Evolutionary conservation across 176 grass and related monocot species (phyloP), one percentile per base, ranked within the genome.

Genomic region (Rhynchospora breviuscula): DNA sequence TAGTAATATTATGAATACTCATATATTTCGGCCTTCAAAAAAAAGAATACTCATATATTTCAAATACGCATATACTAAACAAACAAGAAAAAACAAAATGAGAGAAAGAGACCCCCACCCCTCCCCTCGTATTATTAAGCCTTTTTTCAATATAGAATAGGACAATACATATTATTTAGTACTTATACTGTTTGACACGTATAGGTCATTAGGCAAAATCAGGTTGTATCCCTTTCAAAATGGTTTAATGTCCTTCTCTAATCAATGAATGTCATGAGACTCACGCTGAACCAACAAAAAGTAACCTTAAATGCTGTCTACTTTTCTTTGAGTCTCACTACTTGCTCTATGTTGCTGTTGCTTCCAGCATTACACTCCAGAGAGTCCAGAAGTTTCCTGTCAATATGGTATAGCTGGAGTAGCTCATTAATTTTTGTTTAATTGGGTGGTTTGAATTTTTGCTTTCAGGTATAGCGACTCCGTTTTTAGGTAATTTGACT

Each of bases 181-280:
- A 65, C 2, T 40, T 80, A 80, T 18, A 81, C 62, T 81, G 14
- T 81, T 26, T 61, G 79, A 80, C 56, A 59, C 10, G 33, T n/a
- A 61, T 33, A 14, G 6, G 23, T 76, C 13, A n/a, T 80, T 81
- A 63, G 48, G 79, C 43, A 12, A 80, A 78, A 45, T 78, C 17
- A 13, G 60, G 14, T 54, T 52, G 44, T 17, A 82, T 82, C 80
- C 40, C 62, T 82, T 82, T 82, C 80, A 25, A 82, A 81, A 52
- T 65, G 8, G 79, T 48, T 82, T 82, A 14, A 52, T 66, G 79
- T 82, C 56, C n/a, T 25, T 82, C 63, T 82, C 59, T 52, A 67
- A 81, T 81, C 35, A 81, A 82, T 82, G 80, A 67, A 67, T 54
- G 80, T 82, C 80, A 82, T 82, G 80, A 82, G 61, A 13, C 45